Conservation (phyloP, 1,284 basidiomycete genomes). For the Volvariella volvacea region DNA sequence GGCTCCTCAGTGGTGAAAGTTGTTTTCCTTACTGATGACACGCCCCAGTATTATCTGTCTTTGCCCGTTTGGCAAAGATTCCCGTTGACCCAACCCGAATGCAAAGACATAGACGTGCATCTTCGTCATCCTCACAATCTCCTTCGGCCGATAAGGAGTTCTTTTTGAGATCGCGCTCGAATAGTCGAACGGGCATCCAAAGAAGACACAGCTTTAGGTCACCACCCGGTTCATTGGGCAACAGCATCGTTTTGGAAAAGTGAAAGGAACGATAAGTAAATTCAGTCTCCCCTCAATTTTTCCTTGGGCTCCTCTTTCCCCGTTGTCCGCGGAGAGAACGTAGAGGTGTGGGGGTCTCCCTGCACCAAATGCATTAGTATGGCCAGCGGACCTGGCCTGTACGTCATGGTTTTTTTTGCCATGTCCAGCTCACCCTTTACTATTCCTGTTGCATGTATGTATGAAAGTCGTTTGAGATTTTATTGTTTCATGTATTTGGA, state of each 20-base stretch:
- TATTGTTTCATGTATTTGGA: too few relatives aligned
- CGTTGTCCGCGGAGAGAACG: too few relatives aligned
- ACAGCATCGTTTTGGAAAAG: background rate
- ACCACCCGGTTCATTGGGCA: slow-evolving; percentile 8
- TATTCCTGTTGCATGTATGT: too few relatives aligned
- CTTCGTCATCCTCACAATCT: slow-evolving; percentile 51
- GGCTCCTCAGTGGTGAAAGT: slow-evolving; percentile 16
- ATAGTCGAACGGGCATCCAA: slow-evolving; percentile 44
- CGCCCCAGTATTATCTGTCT: slow-evolving; percentile 58
- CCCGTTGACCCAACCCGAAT: slow-evolving; percentile 66
- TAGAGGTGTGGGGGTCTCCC: too few relatives aligned
- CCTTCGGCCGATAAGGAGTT: slow-evolving; percentile 25
- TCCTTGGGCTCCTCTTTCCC: too few relatives aligned
- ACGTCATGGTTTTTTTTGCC: too few relatives aligned
- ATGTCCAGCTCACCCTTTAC: too few relatives aligned
- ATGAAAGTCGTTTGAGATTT: too few relatives aligned
- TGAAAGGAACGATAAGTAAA: too few relatives aligned
- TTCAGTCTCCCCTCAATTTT: too few relatives aligned
- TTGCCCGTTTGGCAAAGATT: slow-evolving; percentile 64
- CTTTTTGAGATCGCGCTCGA: slow-evolving; percentile 37
- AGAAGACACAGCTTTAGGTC: slow-evolving; percentile 27
- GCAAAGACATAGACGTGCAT: slow-evolving; percentile 67
- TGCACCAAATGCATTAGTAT: too few relatives aligned
- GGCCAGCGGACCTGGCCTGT: too few relatives aligned
- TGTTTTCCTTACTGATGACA: background rate